A percentile compares a stretch with the other conserved stretches of the same genome.
Evolutionary conservation across 768 basidiomycete species (phyloP).

Genomic region (Termitomyces sp.): DNA sequence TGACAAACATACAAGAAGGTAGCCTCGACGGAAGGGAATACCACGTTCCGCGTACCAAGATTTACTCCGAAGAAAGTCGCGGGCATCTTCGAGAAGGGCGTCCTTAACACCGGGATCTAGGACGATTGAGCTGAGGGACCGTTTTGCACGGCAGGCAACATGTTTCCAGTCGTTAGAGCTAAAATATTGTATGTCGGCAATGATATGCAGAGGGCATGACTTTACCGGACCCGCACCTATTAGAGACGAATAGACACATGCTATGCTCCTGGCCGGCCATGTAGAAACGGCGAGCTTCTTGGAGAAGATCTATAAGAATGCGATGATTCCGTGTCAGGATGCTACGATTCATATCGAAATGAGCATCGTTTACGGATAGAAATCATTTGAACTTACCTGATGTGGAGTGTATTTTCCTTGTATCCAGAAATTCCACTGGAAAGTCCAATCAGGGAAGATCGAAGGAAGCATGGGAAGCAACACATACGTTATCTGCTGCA

Average conservation of each 20-base stretch:
- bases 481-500: slow-evolving; percentile 12
- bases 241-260: slow-evolving; percentile 43
- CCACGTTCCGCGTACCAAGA: slow-evolving; percentile 64
- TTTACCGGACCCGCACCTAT: slow-evolving; percentile 26
- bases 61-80: slow-evolving; percentile 57
- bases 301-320: slow-evolving; percentile 38
- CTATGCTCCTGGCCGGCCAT: slow-evolving; percentile 35
- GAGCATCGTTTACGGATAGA: background rate
- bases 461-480: background rate
- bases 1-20: slow-evolving; percentile 40
- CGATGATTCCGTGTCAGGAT: slow-evolving; percentile 40
- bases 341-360: slow-evolving; percentile 22
- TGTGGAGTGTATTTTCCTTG: slow-evolving; percentile 17
- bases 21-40: slow-evolving; percentile 69
- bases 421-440: slow-evolving; percentile 13
- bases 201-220: background rate
- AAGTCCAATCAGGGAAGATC: background rate
- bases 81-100: slow-evolving; percentile 55
- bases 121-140: slow-evolving; percentile 56
- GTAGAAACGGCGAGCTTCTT: slow-evolving; percentile 41
- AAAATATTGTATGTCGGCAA: background rate
- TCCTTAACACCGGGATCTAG: slow-evolving; percentile 59
- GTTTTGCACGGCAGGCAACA: slow-evolving; percentile 51
- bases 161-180: slow-evolving; percentile 44
- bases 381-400: slow-evolving; percentile 12